These are phyloP conservation scores for Pythium rishiriense DNA, from an alignment of 352 stramenopile species.

Conservation along the genomic window DNA sequence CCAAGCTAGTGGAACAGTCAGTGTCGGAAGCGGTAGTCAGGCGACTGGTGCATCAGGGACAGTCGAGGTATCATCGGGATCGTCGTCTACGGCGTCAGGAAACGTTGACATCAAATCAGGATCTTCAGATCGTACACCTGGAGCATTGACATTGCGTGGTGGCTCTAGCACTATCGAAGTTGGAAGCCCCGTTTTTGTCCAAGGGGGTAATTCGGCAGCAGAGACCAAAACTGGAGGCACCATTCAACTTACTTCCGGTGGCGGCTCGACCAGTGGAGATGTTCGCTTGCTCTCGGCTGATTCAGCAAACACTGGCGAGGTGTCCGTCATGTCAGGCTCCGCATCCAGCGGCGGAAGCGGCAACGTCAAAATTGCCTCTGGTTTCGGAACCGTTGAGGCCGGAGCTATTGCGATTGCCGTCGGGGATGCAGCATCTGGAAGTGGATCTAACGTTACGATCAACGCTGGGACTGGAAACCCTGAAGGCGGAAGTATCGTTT, in stretches of 20 bases:
- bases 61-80: constrained; percentile 18
- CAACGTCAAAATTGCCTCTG: constrained; percentile 8
- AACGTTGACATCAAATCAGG: constrained; percentile 20
- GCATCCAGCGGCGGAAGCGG: constrained; percentile 14
- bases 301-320: constrained; percentile 1
- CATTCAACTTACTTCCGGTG: constrained; percentile 18
- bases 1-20: constrained; percentile 17
- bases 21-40: constrained; percentile 15
- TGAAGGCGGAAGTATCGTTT: not conserved
- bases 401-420: constrained; percentile 16
- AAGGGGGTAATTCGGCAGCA: constrained; percentile 14
- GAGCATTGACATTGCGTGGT: constrained; percentile 10
- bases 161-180: constrained; percentile 8
- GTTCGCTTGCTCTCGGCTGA: constrained; percentile 8
- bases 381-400: not conserved
- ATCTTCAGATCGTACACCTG: constrained; percentile 9
- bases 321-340: constrained; percentile 5
- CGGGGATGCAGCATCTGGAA: not conserved
- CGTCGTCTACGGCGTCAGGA: constrained; percentile 9
- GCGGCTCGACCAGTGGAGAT: constrained; percentile 9
- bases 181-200: constrained; percentile 21
- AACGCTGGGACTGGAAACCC: constrained; percentile 5
- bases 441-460: constrained; percentile 15
- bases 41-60: constrained; percentile 16
- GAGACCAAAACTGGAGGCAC: constrained; percentile 6